Percentiles rank a stretch among this genome's conserved stretches.
Evolutionary conservation across 306 rosid genomes (phyloP).

Genomic region (Dryas alaskensis): DNA sequence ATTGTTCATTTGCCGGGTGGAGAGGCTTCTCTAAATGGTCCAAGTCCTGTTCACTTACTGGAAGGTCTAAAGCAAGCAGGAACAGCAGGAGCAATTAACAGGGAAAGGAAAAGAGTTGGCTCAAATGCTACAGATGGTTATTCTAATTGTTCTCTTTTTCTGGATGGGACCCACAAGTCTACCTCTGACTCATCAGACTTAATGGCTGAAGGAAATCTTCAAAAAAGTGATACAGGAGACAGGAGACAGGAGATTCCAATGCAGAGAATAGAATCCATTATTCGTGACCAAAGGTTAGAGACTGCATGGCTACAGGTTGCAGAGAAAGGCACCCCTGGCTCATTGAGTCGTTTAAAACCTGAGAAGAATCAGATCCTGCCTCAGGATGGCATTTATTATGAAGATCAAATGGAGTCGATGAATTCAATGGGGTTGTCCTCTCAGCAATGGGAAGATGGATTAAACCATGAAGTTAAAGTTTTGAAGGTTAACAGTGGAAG

Average conservation of each 20-base stretch:
- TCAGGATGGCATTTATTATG: constrained; percentile 60
- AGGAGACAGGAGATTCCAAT: constrained; percentile 64
- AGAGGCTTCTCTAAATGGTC: constrained; percentile 53
- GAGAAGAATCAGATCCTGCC: constrained; percentile 96
- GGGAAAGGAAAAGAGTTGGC: constrained; percentile 43
- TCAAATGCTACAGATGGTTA: constrained; percentile 39
- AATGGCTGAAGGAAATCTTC: constrained; percentile 44
- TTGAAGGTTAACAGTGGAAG: constrained; percentile 52
- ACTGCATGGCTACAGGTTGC: constrained; percentile 92
- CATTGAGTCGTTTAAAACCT: constrained; percentile 71
- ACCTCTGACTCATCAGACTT: constrained; percentile 57
- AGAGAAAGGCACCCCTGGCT: constrained; percentile 90
- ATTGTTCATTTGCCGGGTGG: constrained; percentile 71
- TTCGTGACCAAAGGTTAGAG: constrained; percentile 91
- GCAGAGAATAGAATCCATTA: constrained; percentile 90
- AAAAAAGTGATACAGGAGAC: constrained; percentile 42
- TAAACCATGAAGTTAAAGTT: constrained; percentile 50
- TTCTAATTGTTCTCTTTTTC: constrained; percentile 50
- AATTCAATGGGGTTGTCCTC: constrained; percentile 60
- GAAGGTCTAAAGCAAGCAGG: constrained; percentile 40
- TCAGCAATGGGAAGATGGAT: constrained; percentile 67
- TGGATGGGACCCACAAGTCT: constrained; percentile 52
- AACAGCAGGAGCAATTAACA: constrained; percentile 21
- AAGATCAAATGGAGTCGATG: constrained; percentile 56
- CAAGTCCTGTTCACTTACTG: constrained; percentile 36